Base-by-base conservation (phyloP, 2,329 filamentous ascomycete species). In the Cladophialophora carrionii region DNA sequence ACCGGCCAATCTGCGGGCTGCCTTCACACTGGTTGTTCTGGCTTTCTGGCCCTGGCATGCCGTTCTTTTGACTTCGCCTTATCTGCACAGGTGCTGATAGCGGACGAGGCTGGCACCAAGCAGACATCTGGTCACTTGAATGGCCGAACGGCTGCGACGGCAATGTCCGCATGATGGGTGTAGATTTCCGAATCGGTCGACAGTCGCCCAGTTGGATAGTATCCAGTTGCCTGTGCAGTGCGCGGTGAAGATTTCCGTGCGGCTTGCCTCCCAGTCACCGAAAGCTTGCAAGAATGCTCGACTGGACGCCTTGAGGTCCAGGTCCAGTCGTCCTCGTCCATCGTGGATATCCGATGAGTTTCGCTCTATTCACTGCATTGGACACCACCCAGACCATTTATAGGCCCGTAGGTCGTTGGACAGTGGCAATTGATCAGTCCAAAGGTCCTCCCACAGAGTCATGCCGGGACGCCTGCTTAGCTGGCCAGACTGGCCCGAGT, bases 401-500 rank as follows among this genome's bases (percentile, higher is more conserved):
- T 49, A 22, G 43, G 31, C 22, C 22, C 46, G 29, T 49, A 32
- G 32, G 48, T 31, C 41, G 20, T 49, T 20, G 41, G 41, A 43
- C 7, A 7, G 37, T n/a, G 34, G 34, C 14, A 9, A 12, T 49
- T 12, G 46, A 24, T 9, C 20, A 8, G n/a, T 24, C 8, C n/a
- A 51, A 20, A 14, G 20, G 14, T 17, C 8, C 17, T n/a, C 52
- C 20, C 4, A 17, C 24, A 58, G n/a, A 58, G 14, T 62, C 31
- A 72, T 73, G 69, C 68, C 68, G 10, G 70, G 67, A 34, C 60
- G 55, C 61, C 57, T 71, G 22, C 34, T 64, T 14, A 59, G 62
- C 10, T 75, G 73, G 73, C 72, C 73, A n/a, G 60, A 61, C 8
- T 75, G 74, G 74, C 56, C 67, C 9, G 75, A 73, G 57, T 74